phyloP scores from a whole-genome alignment of 2,329 filamentous ascomycete species.

The Pseudodiploospora longispora region DNA sequence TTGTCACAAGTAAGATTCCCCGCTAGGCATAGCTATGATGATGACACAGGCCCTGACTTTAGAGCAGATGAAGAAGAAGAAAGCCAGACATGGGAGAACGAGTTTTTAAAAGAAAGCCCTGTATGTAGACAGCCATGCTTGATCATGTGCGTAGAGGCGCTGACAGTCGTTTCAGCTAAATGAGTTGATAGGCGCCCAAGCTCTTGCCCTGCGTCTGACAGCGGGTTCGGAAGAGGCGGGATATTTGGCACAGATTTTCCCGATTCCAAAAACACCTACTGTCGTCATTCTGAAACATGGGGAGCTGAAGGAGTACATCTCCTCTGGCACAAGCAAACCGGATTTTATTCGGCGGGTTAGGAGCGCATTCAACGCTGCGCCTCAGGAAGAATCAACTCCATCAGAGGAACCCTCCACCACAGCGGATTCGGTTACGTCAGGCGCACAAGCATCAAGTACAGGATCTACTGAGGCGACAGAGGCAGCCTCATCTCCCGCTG shows the following conservation, averaged over 20 bases:
- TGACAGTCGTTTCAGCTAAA: slow-evolving; percentile 37
- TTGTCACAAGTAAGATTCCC: slow-evolving; percentile 59
- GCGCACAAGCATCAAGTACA: slow-evolving; percentile 11
- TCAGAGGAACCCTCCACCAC: not conserved
- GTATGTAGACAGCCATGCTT: slow-evolving; percentile 29
- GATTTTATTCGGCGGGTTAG: slow-evolving; percentile 50
- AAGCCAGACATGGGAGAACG: slow-evolving; percentile 64
- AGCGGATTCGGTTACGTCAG: slow-evolving; percentile 1
- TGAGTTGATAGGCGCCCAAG: slow-evolving; percentile 48
- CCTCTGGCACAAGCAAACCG: slow-evolving; percentile 53
- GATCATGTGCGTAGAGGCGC: not conserved
- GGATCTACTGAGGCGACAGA: slow-evolving; percentile 11
- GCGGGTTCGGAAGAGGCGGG: slow-evolving; percentile 72
- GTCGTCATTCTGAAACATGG: slow-evolving; percentile 75
- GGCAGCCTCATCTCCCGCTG: slow-evolving; percentile 11
- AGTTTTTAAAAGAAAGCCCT: slow-evolving; percentile 51
- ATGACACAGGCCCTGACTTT: not conserved
- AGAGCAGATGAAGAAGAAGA: slow-evolving; percentile 57
- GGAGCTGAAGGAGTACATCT: slow-evolving; percentile 68
- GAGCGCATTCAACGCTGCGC: slow-evolving; percentile 22
- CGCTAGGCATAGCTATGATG: too few relatives aligned
- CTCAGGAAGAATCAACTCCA: not conserved
- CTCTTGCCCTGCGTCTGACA: slow-evolving; percentile 61
- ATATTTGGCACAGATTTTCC: slow-evolving; percentile 75
- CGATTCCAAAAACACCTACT: slow-evolving; percentile 68